A percentile compares a stretch with the other conserved stretches of the same genome.
Evolutionary conservation across 179 eudicot species (phyloP).

Genomic region (Silene coronaria): DNA sequence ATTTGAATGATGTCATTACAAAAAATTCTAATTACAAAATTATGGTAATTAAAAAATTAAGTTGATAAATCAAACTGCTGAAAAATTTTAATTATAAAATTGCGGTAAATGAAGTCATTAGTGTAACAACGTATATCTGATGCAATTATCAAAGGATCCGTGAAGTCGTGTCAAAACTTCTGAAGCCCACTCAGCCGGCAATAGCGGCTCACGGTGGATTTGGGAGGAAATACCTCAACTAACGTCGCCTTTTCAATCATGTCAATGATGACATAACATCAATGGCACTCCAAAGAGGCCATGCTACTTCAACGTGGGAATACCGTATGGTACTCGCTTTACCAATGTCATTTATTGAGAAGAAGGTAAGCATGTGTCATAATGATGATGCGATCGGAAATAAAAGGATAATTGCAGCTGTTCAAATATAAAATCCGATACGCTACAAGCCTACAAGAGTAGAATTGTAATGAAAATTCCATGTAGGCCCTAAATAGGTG

Average conservation of each 20-base stretch:
- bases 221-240: conserved; percentile 2
- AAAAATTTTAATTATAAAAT: neutral
- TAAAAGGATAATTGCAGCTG: too few species aligned
- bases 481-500: too few species aligned
- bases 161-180: conserved; percentile 27
- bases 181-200: conserved; percentile 13
- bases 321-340: conserved; percentile 67
- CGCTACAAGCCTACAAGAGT: too few species aligned
- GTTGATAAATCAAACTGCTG: too few species aligned
- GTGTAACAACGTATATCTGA: conserved; percentile 22
- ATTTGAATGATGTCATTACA: neutral
- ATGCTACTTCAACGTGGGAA: conserved; percentile 84
- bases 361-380: conserved; percentile 55
- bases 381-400: too few species aligned
- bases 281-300: conserved; percentile 97
- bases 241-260: conserved; percentile 15
- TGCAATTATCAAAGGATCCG: conserved; percentile 21
- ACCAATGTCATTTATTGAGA: conserved; percentile 81
- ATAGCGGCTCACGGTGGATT: conserved; percentile 10
- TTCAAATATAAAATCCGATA: too few species aligned
- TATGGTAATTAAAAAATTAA: too few species aligned
- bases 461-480: too few species aligned
- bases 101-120: conserved; percentile 8
- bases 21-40: too few species aligned
- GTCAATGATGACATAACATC: conserved; percentile 64